Base-by-base conservation (phyloP, 768 basidiomycete genomes). In the Gymnopilus junonius region DNA sequence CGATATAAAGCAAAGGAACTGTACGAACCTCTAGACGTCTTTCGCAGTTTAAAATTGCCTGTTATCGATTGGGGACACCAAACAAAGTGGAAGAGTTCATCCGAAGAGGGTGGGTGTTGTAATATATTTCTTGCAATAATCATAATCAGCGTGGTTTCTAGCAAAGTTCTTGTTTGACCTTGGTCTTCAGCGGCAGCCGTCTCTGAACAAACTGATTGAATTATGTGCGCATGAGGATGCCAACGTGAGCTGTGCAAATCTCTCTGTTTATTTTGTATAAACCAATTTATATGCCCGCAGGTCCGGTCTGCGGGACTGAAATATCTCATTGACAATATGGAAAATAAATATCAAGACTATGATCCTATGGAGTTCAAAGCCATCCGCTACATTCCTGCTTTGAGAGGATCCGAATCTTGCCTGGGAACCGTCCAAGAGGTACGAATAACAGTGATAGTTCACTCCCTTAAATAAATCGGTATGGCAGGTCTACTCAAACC, bases 11-110 rank as follows among this genome's bases (percentile, higher is more conserved):
- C 94, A 0, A 77, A 82, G 34, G 87, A 93, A 58, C 80, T 99
- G 4, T 98, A 96, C 69, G 97, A 98, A 70, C 97, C 97, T 1
- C 65, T 82, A 1, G 88, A 90, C 35, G 79, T 82, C 2, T 87
- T 95, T 58, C 84, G 93, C 14, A 80, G 85, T 53, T 77, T 99
- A 6, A 85, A 85, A 8, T 76, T 99, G 23, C 94, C 96, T 3
- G 72, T 97, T 2, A 81, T 99, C 43, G 94, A 95, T 67, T 99
- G 97, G 97, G 90, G 91, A 1, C 80, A 79, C 27, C 80, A 87
- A 62, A 77, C 78, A 1, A 95, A 91, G 73, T 99, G 97, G 97
- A 84, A 85, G 62, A 75, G 81, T 4, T 85, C 83, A 10, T 94
- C 94, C 0, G 94, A 95, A 29, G 96, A 97, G 89, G 94, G 95